Percentiles rank a stretch among this genome's conserved stretches.
Evolutionary conservation across 78 protist genomes (phyloP).

Genomic region (Cavenderia fasciculata): DNA sequence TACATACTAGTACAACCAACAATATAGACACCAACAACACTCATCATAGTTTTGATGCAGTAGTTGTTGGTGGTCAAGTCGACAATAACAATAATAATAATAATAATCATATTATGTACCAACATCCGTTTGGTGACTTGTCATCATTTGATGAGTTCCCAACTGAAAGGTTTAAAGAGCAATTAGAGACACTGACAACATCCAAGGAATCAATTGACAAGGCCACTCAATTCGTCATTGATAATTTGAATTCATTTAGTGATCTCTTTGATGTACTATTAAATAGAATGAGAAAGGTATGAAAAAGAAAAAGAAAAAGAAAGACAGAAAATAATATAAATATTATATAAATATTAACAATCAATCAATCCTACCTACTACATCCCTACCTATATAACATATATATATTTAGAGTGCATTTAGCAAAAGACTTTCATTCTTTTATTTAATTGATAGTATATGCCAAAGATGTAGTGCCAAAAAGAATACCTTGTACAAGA

Average conservation of each 20-base stretch:
- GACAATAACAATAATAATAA: too few species aligned
- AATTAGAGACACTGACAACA: conserved; percentile 4
- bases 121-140: too few species aligned
- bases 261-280: conserved; percentile 51
- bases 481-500: not conserved
- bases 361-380: conserved; percentile 1
- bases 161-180: conserved; percentile 49
- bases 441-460: conserved; percentile 73
- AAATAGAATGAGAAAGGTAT: conserved; percentile 66
- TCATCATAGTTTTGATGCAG: too few species aligned
- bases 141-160: conserved; percentile 55
- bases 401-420: conserved; percentile 39
- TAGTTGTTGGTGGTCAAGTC: too few species aligned
- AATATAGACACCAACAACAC: too few species aligned
- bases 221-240: conserved; percentile 35
- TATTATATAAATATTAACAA: not conserved
- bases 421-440: conserved; percentile 46
- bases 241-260: not conserved
- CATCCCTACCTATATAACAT: not conserved
- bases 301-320: not conserved
- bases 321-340: not conserved
- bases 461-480: conserved; percentile 18
- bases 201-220: conserved; percentile 38
- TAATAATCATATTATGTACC: too few species aligned
- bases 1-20: too few species aligned